phyloP scores from a whole-genome alignment of 345 rosid genomes.

The Melaleuca alternifolia region DNA sequence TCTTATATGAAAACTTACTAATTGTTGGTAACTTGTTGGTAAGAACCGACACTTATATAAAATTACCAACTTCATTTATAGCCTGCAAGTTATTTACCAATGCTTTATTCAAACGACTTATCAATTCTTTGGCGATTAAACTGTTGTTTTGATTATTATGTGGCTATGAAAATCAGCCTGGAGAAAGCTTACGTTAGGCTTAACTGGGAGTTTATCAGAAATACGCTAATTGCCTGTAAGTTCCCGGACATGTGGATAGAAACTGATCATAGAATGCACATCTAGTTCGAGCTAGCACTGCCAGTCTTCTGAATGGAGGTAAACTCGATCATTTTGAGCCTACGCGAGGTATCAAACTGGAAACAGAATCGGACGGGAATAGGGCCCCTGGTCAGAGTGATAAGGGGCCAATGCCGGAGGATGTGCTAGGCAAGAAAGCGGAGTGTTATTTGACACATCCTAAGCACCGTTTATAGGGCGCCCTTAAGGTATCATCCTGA shows the following conservation, averaged over 20 bases:
- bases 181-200: background rate
- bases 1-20: background rate
- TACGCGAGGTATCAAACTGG: too few relatives aligned
- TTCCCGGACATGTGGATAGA: background rate
- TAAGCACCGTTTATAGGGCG: background rate
- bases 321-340: too few relatives aligned
- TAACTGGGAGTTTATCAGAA: background rate
- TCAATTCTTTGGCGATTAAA: background rate
- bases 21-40: background rate
- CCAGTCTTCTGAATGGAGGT: too few relatives aligned
- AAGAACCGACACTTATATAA: background rate
- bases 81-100: background rate
- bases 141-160: background rate
- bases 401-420: background rate
- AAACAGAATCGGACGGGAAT: too few relatives aligned
- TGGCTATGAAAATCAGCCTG: accelerated
- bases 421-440: background rate
- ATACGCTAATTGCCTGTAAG: background rate
- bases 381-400: too few relatives aligned
- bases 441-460: background rate
- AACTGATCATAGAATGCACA: background rate
- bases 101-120: background rate
- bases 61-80: too few relatives aligned
- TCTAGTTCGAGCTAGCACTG: background rate
- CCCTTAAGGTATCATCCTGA: background rate